A percentile compares a stretch with the other conserved stretches of the same genome.
phyloP scores from a whole-genome alignment of 768 basidiomycete genomes.

The Podaxis sp. region DNA sequence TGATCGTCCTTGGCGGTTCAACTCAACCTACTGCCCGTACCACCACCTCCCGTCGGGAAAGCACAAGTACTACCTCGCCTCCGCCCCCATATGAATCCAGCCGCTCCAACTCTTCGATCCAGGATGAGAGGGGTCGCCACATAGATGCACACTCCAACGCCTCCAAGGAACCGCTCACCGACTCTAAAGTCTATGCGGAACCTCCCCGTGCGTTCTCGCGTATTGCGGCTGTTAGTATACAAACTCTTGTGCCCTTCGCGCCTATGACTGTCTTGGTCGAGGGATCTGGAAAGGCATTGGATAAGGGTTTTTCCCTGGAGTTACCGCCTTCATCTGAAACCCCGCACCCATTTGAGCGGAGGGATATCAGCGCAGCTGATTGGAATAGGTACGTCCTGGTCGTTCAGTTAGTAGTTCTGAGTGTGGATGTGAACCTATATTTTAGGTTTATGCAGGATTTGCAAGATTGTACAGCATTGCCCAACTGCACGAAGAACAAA shows the following conservation, averaged over 20 bases:
- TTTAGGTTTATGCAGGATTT: slow-evolving; percentile 2
- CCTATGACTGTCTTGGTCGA: not conserved
- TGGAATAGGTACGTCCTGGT: slow-evolving; percentile 3
- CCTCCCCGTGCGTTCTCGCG: slow-evolving; percentile 1
- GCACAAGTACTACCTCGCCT: not conserved
- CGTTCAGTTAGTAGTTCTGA: not conserved
- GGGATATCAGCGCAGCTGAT: slow-evolving; percentile 2
- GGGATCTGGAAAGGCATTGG: slow-evolving; percentile 5
- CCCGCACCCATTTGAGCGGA: not conserved
- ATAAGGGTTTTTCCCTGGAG: slow-evolving; percentile 3
- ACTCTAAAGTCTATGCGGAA: not conserved
- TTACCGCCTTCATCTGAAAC: not conserved
- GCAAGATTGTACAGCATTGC: not conserved
- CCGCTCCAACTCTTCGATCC: not conserved
- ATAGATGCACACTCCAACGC: not conserved
- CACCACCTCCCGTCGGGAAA: not conserved
- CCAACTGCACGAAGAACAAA: not conserved
- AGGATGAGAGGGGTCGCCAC: not conserved
- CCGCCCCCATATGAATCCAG: slow-evolving; percentile 1
- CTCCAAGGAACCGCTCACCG: not conserved
- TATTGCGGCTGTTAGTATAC: not conserved
- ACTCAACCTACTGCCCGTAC: not conserved
- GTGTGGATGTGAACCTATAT: not conserved
- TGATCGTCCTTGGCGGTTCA: not conserved
- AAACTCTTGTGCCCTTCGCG: not conserved